A percentile compares a stretch with the other conserved stretches of the same genome.
phyloP scores from a whole-genome alignment of 345 rosid species.

The Pistacia atlantica region DNA sequence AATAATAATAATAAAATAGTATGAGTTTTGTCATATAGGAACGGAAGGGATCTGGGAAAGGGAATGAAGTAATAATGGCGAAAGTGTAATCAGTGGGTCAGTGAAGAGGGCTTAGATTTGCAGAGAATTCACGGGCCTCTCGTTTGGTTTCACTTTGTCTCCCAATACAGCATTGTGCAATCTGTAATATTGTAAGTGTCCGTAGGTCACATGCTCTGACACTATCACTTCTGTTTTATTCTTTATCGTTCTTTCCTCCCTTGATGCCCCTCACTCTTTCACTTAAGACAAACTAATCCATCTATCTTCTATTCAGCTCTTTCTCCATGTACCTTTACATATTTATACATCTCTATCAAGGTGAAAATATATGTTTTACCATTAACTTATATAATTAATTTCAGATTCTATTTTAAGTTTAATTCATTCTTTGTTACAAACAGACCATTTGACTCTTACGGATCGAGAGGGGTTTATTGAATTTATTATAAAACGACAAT shows the following conservation, averaged over 20 bases:
- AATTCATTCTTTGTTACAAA: too few relatives aligned
- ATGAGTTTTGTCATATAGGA: not conserved
- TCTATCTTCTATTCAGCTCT: not conserved
- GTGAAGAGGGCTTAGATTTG: conserved; percentile 9
- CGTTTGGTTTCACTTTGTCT: conserved; percentile 39
- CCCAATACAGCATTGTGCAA: conserved; percentile 1
- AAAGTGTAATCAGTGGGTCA: conserved; percentile 10
- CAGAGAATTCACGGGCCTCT: conserved; percentile 51
- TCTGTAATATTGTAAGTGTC: conserved; percentile 23
- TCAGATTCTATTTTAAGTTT: too few relatives aligned
- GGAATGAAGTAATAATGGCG: not conserved
- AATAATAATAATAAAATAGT: not conserved
- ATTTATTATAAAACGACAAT: too few relatives aligned
- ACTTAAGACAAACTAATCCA: not conserved
- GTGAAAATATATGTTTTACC: conserved; percentile 4
- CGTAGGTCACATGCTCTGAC: conserved; percentile 58
- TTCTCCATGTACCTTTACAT: not conserved
- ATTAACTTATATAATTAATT: too few relatives aligned
- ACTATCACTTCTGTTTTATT: conserved; percentile 33
- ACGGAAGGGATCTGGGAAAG: conserved; percentile 36
- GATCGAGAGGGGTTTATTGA: too few relatives aligned
- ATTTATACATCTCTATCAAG: not conserved
- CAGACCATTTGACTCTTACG: too few relatives aligned
- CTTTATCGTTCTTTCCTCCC: conserved; percentile 39
- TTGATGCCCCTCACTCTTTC: conserved; percentile 16